phyloP scores from a whole-genome alignment of 768 basidiomycete genomes.

The Sporobolomyces pararoseus region DNA sequence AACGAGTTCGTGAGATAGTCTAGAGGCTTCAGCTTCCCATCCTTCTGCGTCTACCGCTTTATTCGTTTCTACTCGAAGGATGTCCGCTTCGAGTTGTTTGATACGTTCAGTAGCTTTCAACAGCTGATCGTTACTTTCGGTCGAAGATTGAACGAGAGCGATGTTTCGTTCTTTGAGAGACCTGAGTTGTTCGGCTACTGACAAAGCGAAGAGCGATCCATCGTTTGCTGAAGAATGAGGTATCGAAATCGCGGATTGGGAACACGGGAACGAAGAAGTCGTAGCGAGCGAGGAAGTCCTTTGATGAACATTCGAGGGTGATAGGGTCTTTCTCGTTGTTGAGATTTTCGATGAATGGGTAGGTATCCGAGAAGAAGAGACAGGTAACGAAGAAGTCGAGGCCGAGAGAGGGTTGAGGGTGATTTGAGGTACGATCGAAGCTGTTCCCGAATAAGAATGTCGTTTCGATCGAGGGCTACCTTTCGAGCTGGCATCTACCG shows the following conservation, averaged over 20 bases:
- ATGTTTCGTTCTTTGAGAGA: conserved; percentile 28
- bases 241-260: conserved; percentile 4
- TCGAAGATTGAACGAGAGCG: background rate
- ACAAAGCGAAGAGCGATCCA: conserved; percentile 11
- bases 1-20: conserved; percentile 4
- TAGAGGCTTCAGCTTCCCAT: conserved; percentile 38
- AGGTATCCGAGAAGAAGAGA: background rate
- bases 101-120: conserved; percentile 13
- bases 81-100: conserved; percentile 4
- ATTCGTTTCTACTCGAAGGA: background rate
- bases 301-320: background rate
- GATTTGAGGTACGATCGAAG: background rate
- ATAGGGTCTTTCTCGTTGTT: background rate
- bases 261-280: background rate
- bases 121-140: background rate
- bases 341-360: background rate
- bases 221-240: background rate
- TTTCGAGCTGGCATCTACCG: background rate
- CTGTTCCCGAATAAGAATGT: conserved; percentile 1
- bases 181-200: conserved; percentile 24
- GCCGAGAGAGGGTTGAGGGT: background rate
- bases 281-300: background rate
- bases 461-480: conserved; percentile 23
- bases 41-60: conserved; percentile 28
- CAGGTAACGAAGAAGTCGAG: background rate